Percentiles rank a stretch among this genome's conserved stretches.
phyloP scores from a whole-genome alignment of 1,139 yeast genomes.

The Ashbya aceris region DNA sequence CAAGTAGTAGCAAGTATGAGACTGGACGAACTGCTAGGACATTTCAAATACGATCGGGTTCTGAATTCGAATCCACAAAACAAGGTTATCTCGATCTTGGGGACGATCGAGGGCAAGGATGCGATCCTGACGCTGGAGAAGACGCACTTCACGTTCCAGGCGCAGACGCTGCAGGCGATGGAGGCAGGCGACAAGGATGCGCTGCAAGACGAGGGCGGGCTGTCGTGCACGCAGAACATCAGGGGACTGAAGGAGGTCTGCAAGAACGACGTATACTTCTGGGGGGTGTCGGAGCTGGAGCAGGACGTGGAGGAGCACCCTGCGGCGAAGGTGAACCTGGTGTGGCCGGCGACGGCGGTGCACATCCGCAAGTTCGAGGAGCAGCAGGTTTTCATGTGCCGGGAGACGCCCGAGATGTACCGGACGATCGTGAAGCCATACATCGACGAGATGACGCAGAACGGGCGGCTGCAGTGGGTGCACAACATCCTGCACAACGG shows the following conservation, averaged over 20 bases:
- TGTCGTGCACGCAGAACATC: constrained; percentile 29
- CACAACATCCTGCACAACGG: constrained; percentile 73
- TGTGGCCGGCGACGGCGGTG: constrained; percentile 83
- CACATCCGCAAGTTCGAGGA: constrained; percentile 68
- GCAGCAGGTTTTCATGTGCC: constrained; percentile 50
- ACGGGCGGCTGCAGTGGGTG: constrained; percentile 75
- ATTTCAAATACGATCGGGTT: constrained; percentile 36
- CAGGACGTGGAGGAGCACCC: constrained; percentile 45
- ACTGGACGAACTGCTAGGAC: constrained; percentile 10
- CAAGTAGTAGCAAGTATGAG: too few species aligned
- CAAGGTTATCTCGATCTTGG: constrained; percentile 57
- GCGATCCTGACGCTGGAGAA: constrained; percentile 76
- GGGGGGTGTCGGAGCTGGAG: constrained; percentile 54
- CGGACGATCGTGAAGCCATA: constrained; percentile 56
- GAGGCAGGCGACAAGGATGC: constrained; percentile 14
- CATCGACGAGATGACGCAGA: constrained; percentile 67
- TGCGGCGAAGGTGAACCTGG: constrained; percentile 62
- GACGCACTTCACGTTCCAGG: constrained; percentile 43
- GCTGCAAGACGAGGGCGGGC: constrained; percentile 23
- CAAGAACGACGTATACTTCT: constrained; percentile 70
- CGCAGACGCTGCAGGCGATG: constrained; percentile 13
- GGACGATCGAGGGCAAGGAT: constrained; percentile 44
- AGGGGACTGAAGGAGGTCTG: constrained; percentile 41
- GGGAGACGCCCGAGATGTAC: constrained; percentile 79
- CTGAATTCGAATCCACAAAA: constrained; percentile 53